Percentiles rank a stretch among this genome's conserved stretches.
Evolutionary conservation across 2,329 filamentous ascomycete genomes (phyloP).

Genomic region (Colletotrichum neosansevieriae): DNA sequence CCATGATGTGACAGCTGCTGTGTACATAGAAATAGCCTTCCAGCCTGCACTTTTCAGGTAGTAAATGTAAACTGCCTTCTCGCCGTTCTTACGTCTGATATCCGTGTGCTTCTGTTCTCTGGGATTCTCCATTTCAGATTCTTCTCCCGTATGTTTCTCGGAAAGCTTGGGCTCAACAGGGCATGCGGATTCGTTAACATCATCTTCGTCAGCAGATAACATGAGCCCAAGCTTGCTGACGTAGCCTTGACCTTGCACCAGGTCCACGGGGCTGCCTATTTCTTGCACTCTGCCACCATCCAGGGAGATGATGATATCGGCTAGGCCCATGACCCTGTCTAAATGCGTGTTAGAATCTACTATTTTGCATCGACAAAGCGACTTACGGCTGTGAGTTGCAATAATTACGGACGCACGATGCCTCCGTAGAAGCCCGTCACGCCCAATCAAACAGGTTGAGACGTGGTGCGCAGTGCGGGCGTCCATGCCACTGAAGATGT

Average conservation of each 20-base stretch:
- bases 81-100: slow-evolving; percentile 27
- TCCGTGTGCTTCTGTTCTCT: background rate
- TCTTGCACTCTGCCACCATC: slow-evolving; percentile 14
- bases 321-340: slow-evolving; percentile 22
- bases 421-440: slow-evolving; percentile 1
- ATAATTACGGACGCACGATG: background rate
- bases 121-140: no score
- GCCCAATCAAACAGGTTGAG: slow-evolving; percentile 2
- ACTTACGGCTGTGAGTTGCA: slow-evolving; percentile 30
- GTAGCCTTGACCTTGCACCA: background rate
- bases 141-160: no score
- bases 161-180: no score
- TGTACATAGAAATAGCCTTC: slow-evolving; percentile 17
- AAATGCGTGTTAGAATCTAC: no score
- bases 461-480: slow-evolving; percentile 12
- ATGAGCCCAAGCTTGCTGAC: background rate
- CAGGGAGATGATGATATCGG: slow-evolving; percentile 9
- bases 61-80: slow-evolving; percentile 28
- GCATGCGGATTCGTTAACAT: background rate
- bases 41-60: slow-evolving; percentile 25
- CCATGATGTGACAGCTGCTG: background rate
- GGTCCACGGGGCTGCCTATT: background rate
- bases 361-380: no score
- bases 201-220: no score
- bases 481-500: slow-evolving; percentile 33